Evolutionary conservation across 805 yeast genomes (phyloP), one percentile per base, ranked within the genome.

Genomic region (Tetrapisispora nanseiensis): DNA sequence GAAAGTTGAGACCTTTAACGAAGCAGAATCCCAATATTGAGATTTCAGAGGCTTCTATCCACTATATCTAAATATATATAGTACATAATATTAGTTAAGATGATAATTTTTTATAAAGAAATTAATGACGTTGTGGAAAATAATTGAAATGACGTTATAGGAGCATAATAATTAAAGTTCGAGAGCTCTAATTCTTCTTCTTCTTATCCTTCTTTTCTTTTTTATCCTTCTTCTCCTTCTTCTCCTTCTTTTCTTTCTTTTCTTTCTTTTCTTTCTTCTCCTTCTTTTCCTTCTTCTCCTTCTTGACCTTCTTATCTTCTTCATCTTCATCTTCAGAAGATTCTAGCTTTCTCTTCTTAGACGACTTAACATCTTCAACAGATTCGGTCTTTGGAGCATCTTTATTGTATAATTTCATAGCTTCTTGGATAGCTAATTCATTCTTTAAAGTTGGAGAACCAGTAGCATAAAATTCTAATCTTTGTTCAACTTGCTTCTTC

Each of bases 381-480:
- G 61, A 67, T 44, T 59, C 54, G 48, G 61, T 71, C 46, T 68
- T 64, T 53, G 76, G 82, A 42, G 70, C 63, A 45, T 67, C 74
- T 47, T 65, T 66, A 37, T 60, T 71, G 51, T 65, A 70, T 58
- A 82, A 74, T 42, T 81, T 78, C 68, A 92, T 74, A 43, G 97
- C 98, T 68, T 83, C 85, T 63, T 82, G 77, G 70, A 92, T 84
- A 52, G 97, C 97, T 54, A 86, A 95, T 33, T 90, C 69, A 63
- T 92, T 92, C 76, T 90, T 92, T 80, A 89, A 83, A 59, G 97
- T 96, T 42, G 97, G 80, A 56, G 84, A 83, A 63, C 98, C 98
- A 44, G 95, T 84, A 65, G 86, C 95, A 74, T 87, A 92, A 65
- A 92, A 92, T 67, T 79, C 83, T 60, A 92, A 76, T 71, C 98